Conservation (phyloP, 148 eudicot species). For the Rhododendron williamsianum region DNA sequence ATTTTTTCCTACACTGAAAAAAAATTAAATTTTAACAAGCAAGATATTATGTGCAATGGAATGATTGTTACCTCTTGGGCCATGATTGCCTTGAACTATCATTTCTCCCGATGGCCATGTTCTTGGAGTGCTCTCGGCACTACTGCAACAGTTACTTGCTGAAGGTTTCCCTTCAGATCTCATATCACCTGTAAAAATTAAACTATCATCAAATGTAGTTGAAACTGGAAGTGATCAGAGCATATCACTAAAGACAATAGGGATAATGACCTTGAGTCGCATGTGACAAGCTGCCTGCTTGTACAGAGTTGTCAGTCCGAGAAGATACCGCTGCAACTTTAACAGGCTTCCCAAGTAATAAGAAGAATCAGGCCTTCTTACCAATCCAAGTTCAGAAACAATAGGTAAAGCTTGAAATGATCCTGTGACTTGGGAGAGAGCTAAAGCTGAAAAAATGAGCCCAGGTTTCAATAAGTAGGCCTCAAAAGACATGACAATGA, state of each 20-base stretch:
- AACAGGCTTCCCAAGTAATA: conserved; percentile 30
- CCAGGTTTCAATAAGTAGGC: background rate
- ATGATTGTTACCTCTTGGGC: conserved; percentile 46
- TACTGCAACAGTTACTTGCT: conserved; percentile 55
- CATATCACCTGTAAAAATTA: conserved; percentile 35
- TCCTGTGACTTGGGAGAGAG: conserved; percentile 32
- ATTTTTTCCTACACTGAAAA: background rate
- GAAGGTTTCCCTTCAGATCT: conserved; percentile 30
- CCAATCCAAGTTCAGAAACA: conserved; percentile 37
- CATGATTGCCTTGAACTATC: conserved; percentile 46
- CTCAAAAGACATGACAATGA: background rate
- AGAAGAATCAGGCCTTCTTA: conserved; percentile 35
- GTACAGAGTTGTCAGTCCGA: conserved; percentile 39
- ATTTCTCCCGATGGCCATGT: conserved; percentile 40
- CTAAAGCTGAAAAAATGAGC: conserved; percentile 37
- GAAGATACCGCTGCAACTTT: conserved; percentile 37
- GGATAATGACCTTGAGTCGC: conserved; percentile 38
- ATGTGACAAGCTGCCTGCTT: conserved; percentile 27
- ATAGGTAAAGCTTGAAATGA: conserved; percentile 33
- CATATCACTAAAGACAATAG: background rate
- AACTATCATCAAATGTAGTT: background rate
- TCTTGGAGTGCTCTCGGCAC: conserved; percentile 65
- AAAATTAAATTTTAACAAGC: background rate
- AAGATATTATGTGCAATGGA: background rate
- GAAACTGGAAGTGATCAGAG: background rate